Evolutionary conservation across 306 rosid species (phyloP).

Genomic region (Rubus parviflorus): DNA sequence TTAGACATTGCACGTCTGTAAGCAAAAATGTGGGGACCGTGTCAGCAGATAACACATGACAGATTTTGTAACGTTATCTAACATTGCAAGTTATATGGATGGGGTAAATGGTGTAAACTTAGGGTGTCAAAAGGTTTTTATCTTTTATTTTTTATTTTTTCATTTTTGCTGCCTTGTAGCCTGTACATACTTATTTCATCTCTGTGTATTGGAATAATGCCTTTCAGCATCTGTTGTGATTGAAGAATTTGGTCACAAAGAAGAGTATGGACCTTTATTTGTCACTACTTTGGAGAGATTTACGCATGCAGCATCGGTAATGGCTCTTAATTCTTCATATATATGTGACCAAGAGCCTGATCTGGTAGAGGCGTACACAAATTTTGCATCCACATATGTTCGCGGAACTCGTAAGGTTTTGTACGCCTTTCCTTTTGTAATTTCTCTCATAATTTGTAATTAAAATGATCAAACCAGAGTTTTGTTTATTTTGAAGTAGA

Average conservation of each 20-base stretch:
- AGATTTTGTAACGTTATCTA: neutral
- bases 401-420: constrained; percentile 77
- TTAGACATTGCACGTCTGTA: neutral
- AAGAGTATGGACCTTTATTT: constrained; percentile 77
- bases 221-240: constrained; percentile 87
- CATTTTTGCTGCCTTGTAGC: neutral
- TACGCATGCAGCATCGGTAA: constrained; percentile 77
- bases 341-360: constrained; percentile 99
- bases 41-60: neutral
- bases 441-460: neutral
- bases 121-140: neutral
- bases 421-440: constrained; percentile 10
- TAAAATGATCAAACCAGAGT: neutral
- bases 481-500: neutral
- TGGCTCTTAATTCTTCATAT: constrained; percentile 92
- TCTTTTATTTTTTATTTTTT: neutral
- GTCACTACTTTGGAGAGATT: constrained; percentile 84
- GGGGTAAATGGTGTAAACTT: neutral
- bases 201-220: constrained; percentile 12
- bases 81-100: neutral
- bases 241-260: constrained; percentile 88
- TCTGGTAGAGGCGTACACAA: constrained; percentile 93
- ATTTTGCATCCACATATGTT: constrained; percentile 78
- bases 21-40: neutral
- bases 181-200: neutral